Evolutionary conservation across 1,284 basidiomycete species (phyloP).

Genomic region (Hypsizygus ulmarius): DNA sequence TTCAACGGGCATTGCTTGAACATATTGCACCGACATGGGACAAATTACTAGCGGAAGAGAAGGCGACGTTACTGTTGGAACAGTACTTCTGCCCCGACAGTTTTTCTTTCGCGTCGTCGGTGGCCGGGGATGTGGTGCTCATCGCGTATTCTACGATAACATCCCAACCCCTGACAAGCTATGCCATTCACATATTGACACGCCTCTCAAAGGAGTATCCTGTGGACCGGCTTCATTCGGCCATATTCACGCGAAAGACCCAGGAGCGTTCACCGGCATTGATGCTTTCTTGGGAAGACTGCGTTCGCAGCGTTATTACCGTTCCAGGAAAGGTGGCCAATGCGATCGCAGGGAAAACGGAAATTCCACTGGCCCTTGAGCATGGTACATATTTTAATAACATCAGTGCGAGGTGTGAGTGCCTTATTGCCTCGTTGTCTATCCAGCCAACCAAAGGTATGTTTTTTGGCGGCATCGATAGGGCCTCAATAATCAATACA

Average conservation of each 20-base stretch:
- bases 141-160: constrained; percentile 62
- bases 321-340: constrained; percentile 73
- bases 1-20: constrained; percentile 66
- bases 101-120: constrained; percentile 46
- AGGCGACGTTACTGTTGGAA: constrained; percentile 43
- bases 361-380: constrained; percentile 47
- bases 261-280: constrained; percentile 26
- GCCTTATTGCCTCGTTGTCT: constrained; percentile 38
- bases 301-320: constrained; percentile 54
- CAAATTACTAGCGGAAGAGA: constrained; percentile 46
- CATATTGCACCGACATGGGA: constrained; percentile 72
- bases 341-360: constrained; percentile 37
- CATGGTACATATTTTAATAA: constrained; percentile 52
- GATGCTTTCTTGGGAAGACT: constrained; percentile 63
- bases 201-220: constrained; percentile 59
- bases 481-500: not conserved
- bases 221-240: constrained; percentile 61
- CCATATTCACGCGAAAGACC: constrained; percentile 37
- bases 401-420: constrained; percentile 55
- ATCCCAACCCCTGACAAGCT: constrained; percentile 44
- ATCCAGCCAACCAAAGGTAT: constrained; percentile 22
- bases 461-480: constrained; percentile 1
- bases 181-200: constrained; percentile 52
- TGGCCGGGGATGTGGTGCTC: constrained; percentile 54
- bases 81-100: constrained; percentile 72